phyloP scores from a whole-genome alignment of 169 alveolate genomes.

The Theileria luwenshuni region DNA sequence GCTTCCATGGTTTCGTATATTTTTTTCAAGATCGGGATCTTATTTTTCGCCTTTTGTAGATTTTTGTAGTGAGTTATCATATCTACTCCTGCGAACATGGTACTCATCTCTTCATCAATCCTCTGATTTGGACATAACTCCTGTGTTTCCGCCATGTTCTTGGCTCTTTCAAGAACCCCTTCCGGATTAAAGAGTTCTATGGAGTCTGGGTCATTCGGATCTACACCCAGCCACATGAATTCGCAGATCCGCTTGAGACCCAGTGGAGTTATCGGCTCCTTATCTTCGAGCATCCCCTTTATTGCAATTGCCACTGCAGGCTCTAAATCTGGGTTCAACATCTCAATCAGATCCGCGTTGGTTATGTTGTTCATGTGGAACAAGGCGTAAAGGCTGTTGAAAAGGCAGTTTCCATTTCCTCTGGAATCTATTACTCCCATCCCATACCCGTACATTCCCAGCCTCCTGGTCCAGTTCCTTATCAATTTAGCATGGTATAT shows the following conservation, averaged over 20 bases:
- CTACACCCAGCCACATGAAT: conserved; percentile 19
- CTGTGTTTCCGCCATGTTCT: not conserved
- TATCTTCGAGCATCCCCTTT: conserved; percentile 1
- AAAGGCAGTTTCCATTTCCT: conserved; percentile 62
- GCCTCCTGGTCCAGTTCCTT: conserved; percentile 22
- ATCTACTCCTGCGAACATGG: not conserved
- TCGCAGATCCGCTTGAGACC: conserved; percentile 31
- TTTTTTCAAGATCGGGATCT: not conserved
- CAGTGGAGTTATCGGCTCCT: conserved; percentile 1
- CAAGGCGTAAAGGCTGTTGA: conserved; percentile 12
- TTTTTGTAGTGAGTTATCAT: not conserved
- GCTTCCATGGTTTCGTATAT: conserved; percentile 1
- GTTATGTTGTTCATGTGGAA: conserved; percentile 2
- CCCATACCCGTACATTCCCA: conserved; percentile 43
- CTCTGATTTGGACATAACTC: not conserved
- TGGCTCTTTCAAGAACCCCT: not conserved
- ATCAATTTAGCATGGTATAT: not conserved
- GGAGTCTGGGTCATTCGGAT: conserved; percentile 40
- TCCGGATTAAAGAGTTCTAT: conserved; percentile 8
- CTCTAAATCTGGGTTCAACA: conserved; percentile 3
- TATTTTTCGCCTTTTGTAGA: not conserved
- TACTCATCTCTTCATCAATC: not conserved
- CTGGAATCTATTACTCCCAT: conserved; percentile 21
- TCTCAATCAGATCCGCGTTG: not conserved
- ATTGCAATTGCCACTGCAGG: conserved; percentile 23